Percentiles rank a stretch among this genome's conserved stretches.
These are phyloP conservation scores for Pelargonium myrrhifolium DNA, from an alignment of 441 rosid genomes.

Conservation along the genomic window DNA sequence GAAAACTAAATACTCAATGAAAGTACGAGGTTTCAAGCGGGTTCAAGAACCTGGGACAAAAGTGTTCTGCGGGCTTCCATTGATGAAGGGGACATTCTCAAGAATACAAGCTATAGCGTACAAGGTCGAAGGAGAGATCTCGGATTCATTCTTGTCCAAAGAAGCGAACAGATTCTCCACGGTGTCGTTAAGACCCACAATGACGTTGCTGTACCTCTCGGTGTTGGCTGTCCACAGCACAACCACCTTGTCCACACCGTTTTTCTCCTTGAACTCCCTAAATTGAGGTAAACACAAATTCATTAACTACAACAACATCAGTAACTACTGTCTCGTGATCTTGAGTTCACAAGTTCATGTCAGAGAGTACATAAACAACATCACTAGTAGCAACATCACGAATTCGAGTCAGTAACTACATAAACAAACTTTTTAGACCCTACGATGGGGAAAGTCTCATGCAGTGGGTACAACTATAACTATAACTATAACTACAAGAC, in stretches of 20 bases:
- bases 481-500: too few relatives aligned
- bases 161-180: constrained; percentile 68
- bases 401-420: too few relatives aligned
- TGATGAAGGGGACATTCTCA: constrained; percentile 83
- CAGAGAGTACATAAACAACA: too few relatives aligned
- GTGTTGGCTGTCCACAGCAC: constrained; percentile 96
- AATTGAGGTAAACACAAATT: background rate
- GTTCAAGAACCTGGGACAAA: constrained; percentile 68
- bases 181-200: constrained; percentile 75
- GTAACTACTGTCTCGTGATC: too few relatives aligned
- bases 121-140: constrained; percentile 90
- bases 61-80: constrained; percentile 97
- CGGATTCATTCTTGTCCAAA: constrained; percentile 66
- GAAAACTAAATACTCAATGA: background rate
- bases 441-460: too few relatives aligned
- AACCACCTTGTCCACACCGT: constrained; percentile 73
- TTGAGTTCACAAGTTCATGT: too few relatives aligned
- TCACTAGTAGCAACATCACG: too few relatives aligned
- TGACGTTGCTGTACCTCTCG: constrained; percentile 82
- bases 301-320: background rate
- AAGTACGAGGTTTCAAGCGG: background rate
- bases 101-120: constrained; percentile 74
- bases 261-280: constrained; percentile 85
- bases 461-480: too few relatives aligned
- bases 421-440: too few relatives aligned